Base-by-base conservation (phyloP, 208 protist genomes). In the Wallacemonas sp. region DNA sequence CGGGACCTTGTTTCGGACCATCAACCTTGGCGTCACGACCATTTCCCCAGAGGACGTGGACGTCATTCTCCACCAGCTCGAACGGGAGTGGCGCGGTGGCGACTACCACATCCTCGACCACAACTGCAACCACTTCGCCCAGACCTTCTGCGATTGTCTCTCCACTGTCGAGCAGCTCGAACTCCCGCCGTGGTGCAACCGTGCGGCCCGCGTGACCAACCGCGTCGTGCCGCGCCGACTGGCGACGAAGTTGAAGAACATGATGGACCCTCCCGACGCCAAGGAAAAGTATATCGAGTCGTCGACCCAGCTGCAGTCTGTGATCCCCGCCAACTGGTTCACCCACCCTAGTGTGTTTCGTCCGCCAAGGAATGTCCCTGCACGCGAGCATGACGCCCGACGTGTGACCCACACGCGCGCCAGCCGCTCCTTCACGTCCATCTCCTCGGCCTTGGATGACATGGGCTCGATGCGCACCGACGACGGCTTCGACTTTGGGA, bases 91-190 rank as follows among this genome's bases (percentile, higher is more conserved):
- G 88, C 69, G 76, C 34, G 92, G 87, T 61, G 27, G 62, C 38
- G 87, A 94, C 26, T 97, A 97, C 63, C 88, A 96, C 74, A 88
- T 97, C 49, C 76, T 97, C 19, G 73, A 88, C 66, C 81, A 85
- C 76, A 97, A 97, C 79, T 97, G 92, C 80, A 97, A 97, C 46
- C 90, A 97, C 76, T 97, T 96, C 72, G 80, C 88, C 6, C 78
- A 93, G 75, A 65, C 65, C 19, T 85, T 97, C 57, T 93, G 85
- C 74, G 78, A 94, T 49, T 46, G 85, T 12, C 78, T 97, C 27
- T 83, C 76, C 19, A 94, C 90, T 0, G 66, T 73, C 12, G 79
- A 93, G 70, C 85, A 84, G 67, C 68, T 94, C 16, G 62, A 62
- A 57, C 65, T 95, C 32, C 92, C 92, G 48, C 12, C 52, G 39